Evolutionary conservation across 345 rosid species (phyloP).

Genomic region (Salix udensis): DNA sequence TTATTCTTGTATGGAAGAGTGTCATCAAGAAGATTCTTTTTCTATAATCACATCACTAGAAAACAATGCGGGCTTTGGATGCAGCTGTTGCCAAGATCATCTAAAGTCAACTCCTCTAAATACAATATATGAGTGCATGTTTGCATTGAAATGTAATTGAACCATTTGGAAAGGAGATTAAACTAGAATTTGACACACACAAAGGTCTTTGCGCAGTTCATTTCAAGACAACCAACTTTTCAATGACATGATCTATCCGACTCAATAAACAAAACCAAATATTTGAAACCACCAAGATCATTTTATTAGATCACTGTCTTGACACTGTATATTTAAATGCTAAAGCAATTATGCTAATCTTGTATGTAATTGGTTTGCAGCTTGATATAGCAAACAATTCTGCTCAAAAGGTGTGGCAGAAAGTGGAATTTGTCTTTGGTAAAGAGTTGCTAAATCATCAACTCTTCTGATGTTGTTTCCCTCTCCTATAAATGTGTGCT

Average conservation of each 20-base stretch:
- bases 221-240: too few species aligned
- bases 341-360: slow-evolving; percentile 11
- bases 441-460: slow-evolving; percentile 29
- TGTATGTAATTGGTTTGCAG: slow-evolving; percentile 36
- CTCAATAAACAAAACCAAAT: not conserved
- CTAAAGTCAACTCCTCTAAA: not conserved
- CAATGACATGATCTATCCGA: not conserved
- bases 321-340: not conserved
- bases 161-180: too few species aligned
- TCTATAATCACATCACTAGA: not conserved
- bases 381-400: slow-evolving; percentile 90
- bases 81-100: not conserved
- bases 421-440: slow-evolving; percentile 86
- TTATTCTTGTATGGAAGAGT: not conserved
- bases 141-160: too few species aligned
- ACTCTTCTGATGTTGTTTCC: not conserved
- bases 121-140: not conserved
- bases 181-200: too few species aligned
- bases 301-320: not conserved
- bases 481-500: not conserved
- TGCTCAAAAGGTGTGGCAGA: slow-evolving; percentile 84
- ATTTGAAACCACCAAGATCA: not conserved
- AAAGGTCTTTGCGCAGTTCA: too few species aligned
- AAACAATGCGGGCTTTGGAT: not conserved
- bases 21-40: too few species aligned